Evolutionary conservation across 2,329 filamentous ascomycete genomes (phyloP).

Genomic region (Verticillium dahliae): DNA sequence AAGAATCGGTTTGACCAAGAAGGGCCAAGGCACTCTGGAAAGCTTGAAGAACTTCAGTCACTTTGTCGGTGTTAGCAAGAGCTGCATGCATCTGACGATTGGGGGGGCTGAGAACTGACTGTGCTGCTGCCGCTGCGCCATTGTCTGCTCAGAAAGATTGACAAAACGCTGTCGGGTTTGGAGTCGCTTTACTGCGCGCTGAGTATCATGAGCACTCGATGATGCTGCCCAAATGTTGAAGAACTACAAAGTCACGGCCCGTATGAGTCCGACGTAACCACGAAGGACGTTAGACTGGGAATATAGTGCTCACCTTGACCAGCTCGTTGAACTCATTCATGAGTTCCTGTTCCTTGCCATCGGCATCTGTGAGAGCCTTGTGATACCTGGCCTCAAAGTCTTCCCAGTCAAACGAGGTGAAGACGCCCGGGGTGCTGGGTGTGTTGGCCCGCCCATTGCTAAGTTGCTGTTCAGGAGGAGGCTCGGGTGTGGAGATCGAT

Average conservation of each 20-base stretch:
- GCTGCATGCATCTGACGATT: neutral
- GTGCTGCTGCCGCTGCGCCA: conserved; percentile 72
- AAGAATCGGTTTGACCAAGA: conserved; percentile 24
- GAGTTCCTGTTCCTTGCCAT: conserved; percentile 57
- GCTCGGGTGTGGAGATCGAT: conserved; percentile 29
- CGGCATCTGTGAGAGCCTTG: conserved; percentile 55
- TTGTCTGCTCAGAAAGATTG: conserved; percentile 61
- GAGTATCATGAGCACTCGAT: conserved; percentile 65
- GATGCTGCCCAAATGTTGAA: conserved; percentile 75
- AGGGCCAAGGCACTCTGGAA: conserved; percentile 57
- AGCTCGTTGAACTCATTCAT: conserved; percentile 61
- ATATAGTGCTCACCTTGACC: conserved; percentile 45
- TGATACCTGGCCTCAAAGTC: conserved; percentile 67
- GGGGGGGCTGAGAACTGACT: conserved; percentile 47
- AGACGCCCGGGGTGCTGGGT: conserved; percentile 43
- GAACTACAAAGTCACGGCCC: conserved; percentile 45
- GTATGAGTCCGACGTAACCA: neutral
- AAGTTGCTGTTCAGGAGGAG: conserved; percentile 23
- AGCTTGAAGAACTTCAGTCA: conserved; percentile 52
- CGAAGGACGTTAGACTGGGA: neutral
- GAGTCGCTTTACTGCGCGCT: conserved; percentile 70
- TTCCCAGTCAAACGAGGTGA: conserved; percentile 66
- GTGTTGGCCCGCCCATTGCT: conserved; percentile 23
- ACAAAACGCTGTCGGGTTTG: conserved; percentile 75
- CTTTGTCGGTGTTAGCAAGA: conserved; percentile 21